Evolutionary conservation across 768 basidiomycete genomes (phyloP).

Genomic region (Suillus spraguei): DNA sequence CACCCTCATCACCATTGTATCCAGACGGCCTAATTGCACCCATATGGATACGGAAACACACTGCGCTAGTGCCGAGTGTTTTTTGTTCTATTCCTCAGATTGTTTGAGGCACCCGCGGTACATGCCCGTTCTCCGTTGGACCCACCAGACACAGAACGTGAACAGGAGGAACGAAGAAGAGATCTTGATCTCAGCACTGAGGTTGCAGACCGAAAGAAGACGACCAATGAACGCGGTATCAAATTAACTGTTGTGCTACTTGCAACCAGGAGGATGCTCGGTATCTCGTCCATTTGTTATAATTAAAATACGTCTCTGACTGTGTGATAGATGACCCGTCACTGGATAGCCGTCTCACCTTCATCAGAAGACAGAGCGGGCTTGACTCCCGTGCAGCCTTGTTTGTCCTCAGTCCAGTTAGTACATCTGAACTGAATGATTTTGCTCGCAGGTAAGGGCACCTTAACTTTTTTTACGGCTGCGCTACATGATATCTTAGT

Average conservation of each 20-base stretch:
- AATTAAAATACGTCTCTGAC: not conserved
- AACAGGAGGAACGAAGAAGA: conserved; percentile 67
- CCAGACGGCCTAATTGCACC: conserved; percentile 97
- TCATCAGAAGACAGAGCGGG: conserved; percentile 83
- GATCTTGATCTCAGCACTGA: conserved; percentile 83
- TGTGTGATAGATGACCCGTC: conserved; percentile 70
- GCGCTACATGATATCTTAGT: conserved; percentile 38
- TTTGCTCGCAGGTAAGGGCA: conserved; percentile 75
- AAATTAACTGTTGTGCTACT: conserved; percentile 94
- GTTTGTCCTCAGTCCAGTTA: conserved; percentile 94
- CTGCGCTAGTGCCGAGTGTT: conserved; percentile 86
- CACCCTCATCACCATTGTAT: conserved; percentile 83
- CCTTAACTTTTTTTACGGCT: not conserved
- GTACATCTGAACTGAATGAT: conserved; percentile 80
- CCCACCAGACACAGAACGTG: conserved; percentile 51
- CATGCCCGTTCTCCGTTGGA: conserved; percentile 56
- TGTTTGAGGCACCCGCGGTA: conserved; percentile 67
- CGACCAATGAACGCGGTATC: conserved; percentile 81
- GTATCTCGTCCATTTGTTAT: conserved; percentile 43
- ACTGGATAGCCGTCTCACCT: conserved; percentile 82
- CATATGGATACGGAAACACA: conserved; percentile 97
- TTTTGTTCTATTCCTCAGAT: conserved; percentile 88
- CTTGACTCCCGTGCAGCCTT: conserved; percentile 91
- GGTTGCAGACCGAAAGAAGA: conserved; percentile 78
- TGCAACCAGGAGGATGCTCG: conserved; percentile 85